Evolutionary conservation across 257 asterid species (phyloP), one percentile per base, ranked within the genome.

Genomic region (Thymus mandschuricus): DNA sequence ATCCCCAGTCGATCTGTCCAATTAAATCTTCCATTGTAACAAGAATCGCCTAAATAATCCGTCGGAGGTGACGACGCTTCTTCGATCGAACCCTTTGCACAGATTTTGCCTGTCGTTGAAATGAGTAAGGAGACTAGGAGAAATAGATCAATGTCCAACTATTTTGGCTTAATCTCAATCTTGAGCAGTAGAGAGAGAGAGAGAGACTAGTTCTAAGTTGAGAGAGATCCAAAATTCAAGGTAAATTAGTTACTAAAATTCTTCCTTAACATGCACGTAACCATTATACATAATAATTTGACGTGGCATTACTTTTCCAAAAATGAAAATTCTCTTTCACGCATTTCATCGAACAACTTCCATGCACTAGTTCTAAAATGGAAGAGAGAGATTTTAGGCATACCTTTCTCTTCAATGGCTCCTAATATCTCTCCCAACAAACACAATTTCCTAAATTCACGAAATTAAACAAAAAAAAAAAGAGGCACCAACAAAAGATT

Each of bases 1-100:
- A 88, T 78, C 86, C 71, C 48, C 84, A 79, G 68, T 83, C 83
- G 4, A 89, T 84, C 69, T 86, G 86, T 11, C 86, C 85, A n/a
- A 92, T 75, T 60, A 81, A 15, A 69, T 84, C 86, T 64, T 89
- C 94, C 96, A 89, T 89, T 57, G 66, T 65, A 8, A 3, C 41
- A 15, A 43, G 30, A 46, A 7, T 8, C 10, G 10, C 34, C 60
- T 54, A 51, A 51, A 30, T 21, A 51, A 10, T 28, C 11, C 10
- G 57, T 6, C 6, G n/a, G 21, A 21, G 21, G 21, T 21, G 21
- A 21, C 21, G 21, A 21, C 21, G 21, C 21, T 21, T 21, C 21
- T 21, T 21, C 21, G 21, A 21, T 21, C 21, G 21, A 21, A 21
- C 21, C 21, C 21, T 21, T 55, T 6, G 12, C 35, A 56, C 40